phyloP scores from a whole-genome alignment of 1,284 basidiomycete genomes.

The Cutaneotrichosporon spelunceum region DNA sequence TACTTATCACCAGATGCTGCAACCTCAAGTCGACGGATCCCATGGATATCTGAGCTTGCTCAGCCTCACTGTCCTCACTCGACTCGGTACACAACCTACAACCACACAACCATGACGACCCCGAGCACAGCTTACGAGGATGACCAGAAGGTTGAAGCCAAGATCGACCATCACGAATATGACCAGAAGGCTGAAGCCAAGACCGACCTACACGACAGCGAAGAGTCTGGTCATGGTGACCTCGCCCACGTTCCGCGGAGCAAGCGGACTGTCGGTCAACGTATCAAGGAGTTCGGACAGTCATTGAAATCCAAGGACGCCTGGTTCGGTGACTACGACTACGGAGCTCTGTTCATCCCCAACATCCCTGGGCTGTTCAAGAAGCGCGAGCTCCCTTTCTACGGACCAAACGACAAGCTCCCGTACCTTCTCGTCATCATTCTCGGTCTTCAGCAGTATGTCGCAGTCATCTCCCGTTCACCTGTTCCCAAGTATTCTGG shows the following conservation, averaged over 20 bases:
- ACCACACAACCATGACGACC: not conserved
- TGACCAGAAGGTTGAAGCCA: not conserved
- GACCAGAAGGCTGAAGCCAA: not conserved
- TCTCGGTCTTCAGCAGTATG: conserved; percentile 37
- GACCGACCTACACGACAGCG: not conserved
- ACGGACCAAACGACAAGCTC: conserved; percentile 30
- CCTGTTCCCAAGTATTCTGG: not conserved
- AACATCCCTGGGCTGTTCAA: conserved; percentile 32
- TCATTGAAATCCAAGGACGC: not conserved
- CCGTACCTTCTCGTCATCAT: conserved; percentile 36
- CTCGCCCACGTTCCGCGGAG: not conserved
- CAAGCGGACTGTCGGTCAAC: not conserved
- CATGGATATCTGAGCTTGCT: not conserved
- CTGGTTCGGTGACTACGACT: conserved; percentile 23
- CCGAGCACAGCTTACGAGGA: not conserved
- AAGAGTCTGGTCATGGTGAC: not conserved
- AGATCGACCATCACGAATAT: not conserved
- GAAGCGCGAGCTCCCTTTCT: conserved; percentile 33
- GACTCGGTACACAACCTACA: not conserved
- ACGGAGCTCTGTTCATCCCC: conserved; percentile 34
- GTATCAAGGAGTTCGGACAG: not conserved
- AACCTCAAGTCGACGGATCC: not conserved
- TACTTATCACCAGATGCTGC: not conserved
- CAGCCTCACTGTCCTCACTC: not conserved
- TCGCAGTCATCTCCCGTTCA: not conserved